Evolutionary conservation across 495 filamentous ascomycete genomes (phyloP).

Genomic region (Letharia lupina): DNA sequence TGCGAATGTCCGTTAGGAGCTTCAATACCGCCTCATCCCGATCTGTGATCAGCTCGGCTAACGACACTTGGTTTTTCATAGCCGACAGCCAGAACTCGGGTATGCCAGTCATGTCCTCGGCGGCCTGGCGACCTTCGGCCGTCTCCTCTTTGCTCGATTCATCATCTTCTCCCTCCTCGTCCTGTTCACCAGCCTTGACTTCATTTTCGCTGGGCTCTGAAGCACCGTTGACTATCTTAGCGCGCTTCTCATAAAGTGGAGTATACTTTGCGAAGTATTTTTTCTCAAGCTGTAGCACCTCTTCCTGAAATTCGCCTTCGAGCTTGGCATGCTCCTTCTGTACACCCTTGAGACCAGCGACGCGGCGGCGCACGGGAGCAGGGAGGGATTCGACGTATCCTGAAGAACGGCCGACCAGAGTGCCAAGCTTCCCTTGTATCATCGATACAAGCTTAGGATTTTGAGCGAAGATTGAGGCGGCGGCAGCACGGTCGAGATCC

Average conservation of each 20-base stretch:
- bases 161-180: conserved; percentile 55
- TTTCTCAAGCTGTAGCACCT: conserved; percentile 96
- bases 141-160: conserved; percentile 38
- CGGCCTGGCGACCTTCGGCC: conserved; percentile 35
- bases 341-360: conserved; percentile 90
- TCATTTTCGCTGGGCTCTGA: conserved; percentile 80
- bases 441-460: conserved; percentile 90
- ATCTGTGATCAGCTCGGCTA: conserved; percentile 97
- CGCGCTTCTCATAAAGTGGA: conserved; percentile 91
- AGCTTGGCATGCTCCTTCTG: conserved; percentile 98
- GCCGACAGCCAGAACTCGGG: conserved; percentile 99
- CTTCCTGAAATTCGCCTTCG: conserved; percentile 96
- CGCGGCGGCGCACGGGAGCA: conserved; percentile 76
- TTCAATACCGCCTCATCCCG: conserved; percentile 90
- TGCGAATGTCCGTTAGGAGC: conserved; percentile 85
- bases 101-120: conserved; percentile 62
- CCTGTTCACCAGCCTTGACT: conserved; percentile 75
- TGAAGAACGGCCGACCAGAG: conserved; percentile 87
- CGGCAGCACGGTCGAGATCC: conserved; percentile 76
- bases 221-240: conserved; percentile 83
- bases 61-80: conserved; percentile 97
- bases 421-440: conserved; percentile 93
- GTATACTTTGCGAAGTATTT: conserved; percentile 98
- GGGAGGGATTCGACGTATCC: conserved; percentile 98
- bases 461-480: conserved; percentile 84